Conservation (phyloP, 2,329 filamentous ascomycete species). For the Pseudogymnoascus sp. region DNA sequence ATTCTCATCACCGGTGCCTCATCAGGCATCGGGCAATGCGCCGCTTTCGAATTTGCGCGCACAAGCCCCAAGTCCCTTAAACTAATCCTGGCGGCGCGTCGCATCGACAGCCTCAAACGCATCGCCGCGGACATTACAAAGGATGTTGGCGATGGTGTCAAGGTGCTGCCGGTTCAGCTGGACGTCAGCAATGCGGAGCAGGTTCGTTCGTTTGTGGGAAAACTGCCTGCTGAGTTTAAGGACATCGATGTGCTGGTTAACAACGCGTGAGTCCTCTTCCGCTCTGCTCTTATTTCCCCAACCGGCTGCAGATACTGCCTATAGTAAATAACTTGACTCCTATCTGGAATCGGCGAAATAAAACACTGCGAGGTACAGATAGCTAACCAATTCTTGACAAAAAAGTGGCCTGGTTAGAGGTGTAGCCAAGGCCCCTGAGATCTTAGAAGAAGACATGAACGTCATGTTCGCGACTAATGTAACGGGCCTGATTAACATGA, state of each 20-base stretch:
- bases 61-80: conserved; percentile 73
- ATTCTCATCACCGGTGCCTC: conserved; percentile 87
- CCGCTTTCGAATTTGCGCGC: conserved; percentile 86
- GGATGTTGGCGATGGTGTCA: conserved; percentile 71
- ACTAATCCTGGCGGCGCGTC: conserved; percentile 81
- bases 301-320: not conserved
- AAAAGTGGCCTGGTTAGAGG: conserved; percentile 79
- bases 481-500: conserved; percentile 92
- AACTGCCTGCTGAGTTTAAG: conserved; percentile 72
- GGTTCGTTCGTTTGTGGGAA: conserved; percentile 63
- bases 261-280: no score
- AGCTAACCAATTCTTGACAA: no score
- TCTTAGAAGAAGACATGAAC: conserved; percentile 72
- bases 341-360: no score
- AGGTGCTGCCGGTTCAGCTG: conserved; percentile 74
- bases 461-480: conserved; percentile 92
- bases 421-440: conserved; percentile 76
- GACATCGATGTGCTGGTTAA: conserved; percentile 88
- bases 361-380: no score
- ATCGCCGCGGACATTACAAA: conserved; percentile 68
- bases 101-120: conserved; percentile 69
- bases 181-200: conserved; percentile 78
- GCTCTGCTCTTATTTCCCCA: conserved; percentile 35
- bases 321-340: no score
- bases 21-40: conserved; percentile 78